These are phyloP conservation scores for Fusarium praegraminearum DNA, from an alignment of 2,329 filamentous ascomycete genomes.

Conservation along the genomic window DNA sequence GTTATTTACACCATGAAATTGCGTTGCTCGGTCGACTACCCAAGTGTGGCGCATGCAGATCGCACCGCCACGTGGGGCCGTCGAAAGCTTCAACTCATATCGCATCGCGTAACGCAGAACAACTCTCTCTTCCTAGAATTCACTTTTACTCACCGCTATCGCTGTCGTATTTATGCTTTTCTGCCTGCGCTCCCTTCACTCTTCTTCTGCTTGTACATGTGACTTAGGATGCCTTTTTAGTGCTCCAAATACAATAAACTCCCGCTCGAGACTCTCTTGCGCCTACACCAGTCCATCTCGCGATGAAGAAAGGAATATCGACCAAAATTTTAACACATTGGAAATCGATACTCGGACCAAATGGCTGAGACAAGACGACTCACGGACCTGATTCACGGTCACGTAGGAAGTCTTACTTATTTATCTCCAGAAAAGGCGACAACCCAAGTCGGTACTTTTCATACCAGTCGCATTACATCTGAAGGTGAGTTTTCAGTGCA, in stretches of 20 bases:
- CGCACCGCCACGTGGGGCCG: constrained; percentile 48
- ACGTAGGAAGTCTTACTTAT: constrained; percentile 52
- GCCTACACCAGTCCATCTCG: constrained; percentile 42
- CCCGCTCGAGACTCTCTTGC: constrained; percentile 41
- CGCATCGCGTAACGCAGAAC: constrained; percentile 16
- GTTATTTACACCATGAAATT: constrained; percentile 39
- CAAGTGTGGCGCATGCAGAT: constrained; percentile 42
- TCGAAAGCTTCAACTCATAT: constrained; percentile 43
- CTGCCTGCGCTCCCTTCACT: not conserved
- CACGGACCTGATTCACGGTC: constrained; percentile 51
- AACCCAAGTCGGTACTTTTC: constrained; percentile 47
- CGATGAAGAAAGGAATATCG: constrained; percentile 52
- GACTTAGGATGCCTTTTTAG: constrained; percentile 39
- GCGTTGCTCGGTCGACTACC: constrained; percentile 50
- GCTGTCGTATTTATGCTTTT: constrained; percentile 16
- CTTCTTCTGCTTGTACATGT: not conserved
- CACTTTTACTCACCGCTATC: constrained; percentile 16
- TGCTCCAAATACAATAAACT: constrained; percentile 15
- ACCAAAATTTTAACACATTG: constrained; percentile 44
- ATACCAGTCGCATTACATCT: constrained; percentile 49
- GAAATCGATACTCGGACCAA: constrained; percentile 50
- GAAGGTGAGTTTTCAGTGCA: constrained; percentile 43
- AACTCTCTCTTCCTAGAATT: constrained; percentile 10
- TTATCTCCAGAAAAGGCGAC: constrained; percentile 42
- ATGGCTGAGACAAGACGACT: constrained; percentile 55